Conservation (phyloP, 225 moss, liverwort and hornwort species). For the Ulota crispa region DNA sequence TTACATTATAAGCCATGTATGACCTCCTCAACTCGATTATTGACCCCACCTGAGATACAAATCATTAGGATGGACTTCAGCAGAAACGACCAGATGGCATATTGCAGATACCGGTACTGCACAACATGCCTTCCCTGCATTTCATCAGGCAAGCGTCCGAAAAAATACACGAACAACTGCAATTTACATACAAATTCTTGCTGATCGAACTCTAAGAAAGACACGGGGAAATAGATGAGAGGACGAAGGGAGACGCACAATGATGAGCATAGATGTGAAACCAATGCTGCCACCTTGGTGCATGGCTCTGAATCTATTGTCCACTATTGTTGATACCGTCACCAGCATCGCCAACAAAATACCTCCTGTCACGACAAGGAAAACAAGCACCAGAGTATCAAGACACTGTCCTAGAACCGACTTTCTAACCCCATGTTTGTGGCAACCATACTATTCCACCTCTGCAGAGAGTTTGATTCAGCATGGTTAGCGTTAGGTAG, state of each 20-base stretch:
- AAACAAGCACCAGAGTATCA: constrained; percentile 20
- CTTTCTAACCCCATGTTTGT: not conserved
- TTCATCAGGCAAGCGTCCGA: not conserved
- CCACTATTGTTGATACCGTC: constrained; percentile 91
- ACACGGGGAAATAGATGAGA: not conserved
- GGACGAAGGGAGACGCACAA: constrained; percentile 48
- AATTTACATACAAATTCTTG: not conserved
- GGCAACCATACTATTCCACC: not conserved
- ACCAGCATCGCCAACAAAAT: constrained; percentile 86
- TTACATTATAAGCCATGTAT: constrained; percentile 95
- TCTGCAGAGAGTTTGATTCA: not conserved
- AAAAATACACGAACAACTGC: too few species aligned
- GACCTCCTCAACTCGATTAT: constrained; percentile 97
- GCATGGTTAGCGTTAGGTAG: not conserved
- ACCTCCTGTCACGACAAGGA: constrained; percentile 64
- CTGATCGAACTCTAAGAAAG: not conserved
- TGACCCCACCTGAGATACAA: constrained; percentile 73
- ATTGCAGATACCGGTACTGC: not conserved
- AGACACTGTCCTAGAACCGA: not conserved
- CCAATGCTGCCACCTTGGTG: constrained; percentile 96
- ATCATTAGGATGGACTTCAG: not conserved
- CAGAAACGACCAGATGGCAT: not conserved
- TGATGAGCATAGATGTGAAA: constrained; percentile 99
- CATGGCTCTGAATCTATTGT: constrained; percentile 89
- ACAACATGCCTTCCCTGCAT: not conserved